Evolutionary conservation across 2,329 filamentous ascomycete genomes (phyloP).

Genomic region (Knufia petricola): DNA sequence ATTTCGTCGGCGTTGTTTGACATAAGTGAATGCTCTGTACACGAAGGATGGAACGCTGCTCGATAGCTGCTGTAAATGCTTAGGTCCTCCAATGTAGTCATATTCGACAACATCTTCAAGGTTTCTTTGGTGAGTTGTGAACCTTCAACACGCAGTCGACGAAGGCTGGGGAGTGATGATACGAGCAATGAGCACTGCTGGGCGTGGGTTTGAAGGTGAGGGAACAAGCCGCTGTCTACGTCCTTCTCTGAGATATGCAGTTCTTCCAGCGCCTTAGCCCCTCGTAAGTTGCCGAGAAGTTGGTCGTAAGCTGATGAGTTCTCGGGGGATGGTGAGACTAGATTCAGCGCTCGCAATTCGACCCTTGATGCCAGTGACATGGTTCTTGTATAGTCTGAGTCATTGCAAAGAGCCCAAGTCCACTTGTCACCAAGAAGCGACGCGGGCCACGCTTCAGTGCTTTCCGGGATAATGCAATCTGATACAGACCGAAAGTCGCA

Average conservation of each 20-base stretch:
- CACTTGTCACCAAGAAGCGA: not conserved
- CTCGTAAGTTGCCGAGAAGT: not conserved
- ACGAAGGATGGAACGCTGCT: not conserved
- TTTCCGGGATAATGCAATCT: not conserved
- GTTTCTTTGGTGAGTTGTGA: not conserved
- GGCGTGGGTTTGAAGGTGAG: not conserved
- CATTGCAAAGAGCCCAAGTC: not conserved
- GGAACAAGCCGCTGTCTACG: not conserved
- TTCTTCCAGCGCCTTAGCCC: not conserved
- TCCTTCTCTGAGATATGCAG: constrained; percentile 1
- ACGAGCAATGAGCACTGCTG: not conserved
- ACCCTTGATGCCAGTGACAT: not conserved
- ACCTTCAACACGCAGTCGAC: not conserved
- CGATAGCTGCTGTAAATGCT: constrained; percentile 43
- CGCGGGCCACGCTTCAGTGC: not conserved
- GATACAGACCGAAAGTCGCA: not conserved
- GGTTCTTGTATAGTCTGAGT: too few species aligned
- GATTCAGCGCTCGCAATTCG: not conserved
- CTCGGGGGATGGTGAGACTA: not conserved
- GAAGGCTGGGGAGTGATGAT: not conserved
- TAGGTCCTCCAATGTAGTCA: constrained; percentile 37
- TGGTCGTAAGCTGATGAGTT: not conserved
- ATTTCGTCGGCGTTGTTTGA: not conserved
- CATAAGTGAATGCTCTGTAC: not conserved
- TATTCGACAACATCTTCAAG: not conserved